Conservation (phyloP, 768 basidiomycete species). For the Termitomyces sp. region DNA sequence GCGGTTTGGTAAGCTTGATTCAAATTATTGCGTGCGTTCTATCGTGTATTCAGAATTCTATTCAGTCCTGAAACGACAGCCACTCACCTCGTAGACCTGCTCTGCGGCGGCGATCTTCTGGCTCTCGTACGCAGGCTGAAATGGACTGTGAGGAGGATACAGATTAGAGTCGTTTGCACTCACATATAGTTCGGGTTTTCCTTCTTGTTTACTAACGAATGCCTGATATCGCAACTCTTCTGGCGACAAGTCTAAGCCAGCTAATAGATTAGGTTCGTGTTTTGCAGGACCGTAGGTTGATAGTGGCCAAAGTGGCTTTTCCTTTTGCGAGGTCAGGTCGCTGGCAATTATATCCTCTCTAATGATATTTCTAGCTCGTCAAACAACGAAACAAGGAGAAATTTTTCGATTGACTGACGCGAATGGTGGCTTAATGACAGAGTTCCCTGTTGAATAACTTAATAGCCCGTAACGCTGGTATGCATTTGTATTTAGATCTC, state of each 20-base stretch:
- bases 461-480: not conserved
- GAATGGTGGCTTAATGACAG: constrained; percentile 32
- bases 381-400: not conserved
- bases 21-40: constrained; percentile 52
- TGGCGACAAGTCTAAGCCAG: constrained; percentile 66
- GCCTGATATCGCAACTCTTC: constrained; percentile 80
- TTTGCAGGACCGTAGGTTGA: constrained; percentile 80
- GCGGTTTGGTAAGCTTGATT: constrained; percentile 54
- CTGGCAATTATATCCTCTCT: constrained; percentile 62
- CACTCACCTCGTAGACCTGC: constrained; percentile 37
- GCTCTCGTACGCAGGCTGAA: constrained; percentile 56
- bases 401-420: constrained; percentile 3
- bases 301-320: constrained; percentile 79
- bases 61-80: too few species aligned
- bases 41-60: not conserved
- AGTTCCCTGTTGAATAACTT: constrained; percentile 6
- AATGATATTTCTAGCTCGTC: constrained; percentile 7
- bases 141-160: not conserved
- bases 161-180: constrained; percentile 23
- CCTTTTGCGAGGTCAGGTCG: constrained; percentile 59
- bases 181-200: constrained; percentile 68
- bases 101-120: constrained; percentile 55
- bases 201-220: constrained; percentile 49
- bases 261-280: constrained; percentile 62
- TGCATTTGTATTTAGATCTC: constrained; percentile 6